Conservation (phyloP, 805 yeast species). For the Schwanniomyces pseudopolymorphus region DNA sequence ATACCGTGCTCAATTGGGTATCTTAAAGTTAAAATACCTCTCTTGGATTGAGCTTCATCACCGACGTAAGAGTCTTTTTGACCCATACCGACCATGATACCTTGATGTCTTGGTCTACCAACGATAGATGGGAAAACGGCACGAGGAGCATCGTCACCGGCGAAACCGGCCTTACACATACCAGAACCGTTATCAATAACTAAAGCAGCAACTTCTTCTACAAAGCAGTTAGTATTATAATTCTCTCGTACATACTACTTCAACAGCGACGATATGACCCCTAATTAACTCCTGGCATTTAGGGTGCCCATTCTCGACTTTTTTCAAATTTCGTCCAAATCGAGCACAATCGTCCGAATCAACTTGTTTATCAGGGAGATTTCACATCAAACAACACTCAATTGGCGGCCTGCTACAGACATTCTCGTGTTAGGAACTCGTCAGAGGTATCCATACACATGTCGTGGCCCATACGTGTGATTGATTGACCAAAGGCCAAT, state of each 20-base stretch:
- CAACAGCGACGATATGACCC: background rate
- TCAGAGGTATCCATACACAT: background rate
- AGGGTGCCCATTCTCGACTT: background rate
- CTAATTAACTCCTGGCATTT: background rate
- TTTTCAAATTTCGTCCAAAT: background rate
- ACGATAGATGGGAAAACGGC: constrained; percentile 99
- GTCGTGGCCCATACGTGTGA: background rate
- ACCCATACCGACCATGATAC: constrained; percentile 99
- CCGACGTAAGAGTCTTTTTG: constrained; percentile 99
- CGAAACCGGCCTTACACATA: constrained; percentile 99
- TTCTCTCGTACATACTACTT: background rate
- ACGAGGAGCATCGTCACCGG: constrained; percentile 99
- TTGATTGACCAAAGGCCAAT: background rate
- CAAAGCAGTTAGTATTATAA: constrained; percentile 18
- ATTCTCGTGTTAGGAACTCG: background rate
- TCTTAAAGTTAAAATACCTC: constrained; percentile 98
- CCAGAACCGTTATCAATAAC: constrained; percentile 99
- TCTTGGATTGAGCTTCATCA: constrained; percentile 99
- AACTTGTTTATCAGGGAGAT: background rate
- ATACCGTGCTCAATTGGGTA: constrained; percentile 98
- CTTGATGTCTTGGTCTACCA: constrained; percentile 99
- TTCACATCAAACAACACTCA: background rate
- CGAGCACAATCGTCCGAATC: background rate
- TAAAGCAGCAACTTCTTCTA: constrained; percentile 53
- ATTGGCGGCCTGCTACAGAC: background rate